Evolutionary conservation across 1,284 basidiomycete species (phyloP), one percentile per base, ranked within the genome.

Genomic region (Neotropicomus parvogracilis): DNA sequence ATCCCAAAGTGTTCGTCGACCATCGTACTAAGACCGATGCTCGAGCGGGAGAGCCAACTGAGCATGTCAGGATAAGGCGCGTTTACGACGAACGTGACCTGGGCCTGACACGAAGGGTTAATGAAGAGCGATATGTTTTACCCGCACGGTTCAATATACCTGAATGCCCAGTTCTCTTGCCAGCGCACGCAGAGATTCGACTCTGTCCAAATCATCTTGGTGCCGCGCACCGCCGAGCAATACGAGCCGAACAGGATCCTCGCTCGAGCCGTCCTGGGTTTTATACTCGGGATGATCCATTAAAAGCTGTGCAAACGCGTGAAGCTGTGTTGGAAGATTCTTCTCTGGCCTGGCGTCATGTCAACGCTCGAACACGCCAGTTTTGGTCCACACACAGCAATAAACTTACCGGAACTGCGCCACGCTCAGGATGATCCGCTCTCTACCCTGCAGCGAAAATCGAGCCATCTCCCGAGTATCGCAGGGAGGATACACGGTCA

Each of bases 1-100:
- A 99, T 99, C 2, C 97, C 97, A 59, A 99, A 99, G 66, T 99
- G 95, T 68, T 99, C 97, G 63, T 99, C 95, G 1, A 95, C 81
- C 95, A 99, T 99, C 4, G 95, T 98, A 62, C 91, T 95, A 20
- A 98, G 65, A 0, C 97, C 95, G 5, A 97, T 77, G 50, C 85
- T 89, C 0, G 93, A 85, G 13, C 70, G 69, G 1, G 82, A 78
- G 1, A 99, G 75, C 71, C 83, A 82, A 2, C 68, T 54, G 1
- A 95, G 75, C 53, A 98, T 78, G 9, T 77, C 75, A 0, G 79
- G 56, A 57, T 88, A 98, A 1, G 87, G 70, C 0, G 91, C 91
- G 58, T 98, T 98, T 39, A 97, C 78, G 6, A 89, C 69, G 55
- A 98, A 91, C 37, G 84, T 75, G 16, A 93, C 83, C 48, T 83